phyloP scores from a whole-genome alignment of 179 eudicot genomes.

The Sideroxylon spinosum region DNA sequence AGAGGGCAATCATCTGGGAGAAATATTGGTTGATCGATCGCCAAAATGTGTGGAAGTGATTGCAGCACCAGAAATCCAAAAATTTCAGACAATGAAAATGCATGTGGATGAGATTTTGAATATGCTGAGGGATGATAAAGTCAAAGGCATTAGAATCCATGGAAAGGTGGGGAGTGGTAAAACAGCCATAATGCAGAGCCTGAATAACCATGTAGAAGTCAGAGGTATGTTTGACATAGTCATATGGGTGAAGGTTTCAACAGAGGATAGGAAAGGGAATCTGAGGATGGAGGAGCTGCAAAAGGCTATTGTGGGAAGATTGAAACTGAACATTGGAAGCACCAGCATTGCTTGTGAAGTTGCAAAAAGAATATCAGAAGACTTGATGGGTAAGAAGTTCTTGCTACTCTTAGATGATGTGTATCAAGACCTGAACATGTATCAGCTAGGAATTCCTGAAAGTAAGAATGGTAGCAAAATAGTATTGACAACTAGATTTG shows the following conservation, averaged over 20 bases:
- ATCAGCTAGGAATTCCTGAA: constrained; percentile 11
- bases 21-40: not conserved
- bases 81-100: not conserved
- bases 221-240: not conserved
- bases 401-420: constrained; percentile 21
- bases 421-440: constrained; percentile 9
- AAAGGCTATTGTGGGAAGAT: not conserved
- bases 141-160: constrained; percentile 1
- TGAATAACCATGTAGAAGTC: constrained; percentile 8
- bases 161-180: constrained; percentile 15
- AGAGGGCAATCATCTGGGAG: not conserved
- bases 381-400: constrained; percentile 9
- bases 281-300: not conserved
- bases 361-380: constrained; percentile 9
- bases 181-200: constrained; percentile 10
- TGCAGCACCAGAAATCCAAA: not conserved
- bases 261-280: not conserved
- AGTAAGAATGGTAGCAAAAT: constrained; percentile 11
- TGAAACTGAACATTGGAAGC: not conserved
- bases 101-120: not conserved
- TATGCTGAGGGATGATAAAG: not conserved
- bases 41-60: not conserved
- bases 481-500: constrained; percentile 20
- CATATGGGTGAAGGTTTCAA: constrained; percentile 8
- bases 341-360: not conserved